These are phyloP conservation scores for Planoprotostelium fungivorum DNA, from an alignment of 78 protist species.

Conservation along the genomic window DNA sequence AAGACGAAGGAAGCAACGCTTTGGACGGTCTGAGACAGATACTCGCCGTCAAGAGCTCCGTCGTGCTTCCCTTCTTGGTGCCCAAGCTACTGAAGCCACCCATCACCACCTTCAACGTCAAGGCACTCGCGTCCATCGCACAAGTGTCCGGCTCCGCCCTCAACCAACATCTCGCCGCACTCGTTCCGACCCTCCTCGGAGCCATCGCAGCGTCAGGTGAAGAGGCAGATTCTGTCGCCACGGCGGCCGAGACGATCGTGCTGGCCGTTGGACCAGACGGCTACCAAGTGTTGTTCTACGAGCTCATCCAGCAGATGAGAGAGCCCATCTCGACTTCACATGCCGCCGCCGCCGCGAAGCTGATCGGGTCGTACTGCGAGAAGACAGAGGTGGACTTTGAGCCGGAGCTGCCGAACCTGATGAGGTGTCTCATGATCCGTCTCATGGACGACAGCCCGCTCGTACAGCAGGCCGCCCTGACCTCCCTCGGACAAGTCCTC, in stretches of 20 bases:
- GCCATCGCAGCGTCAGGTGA: constrained; percentile 29
- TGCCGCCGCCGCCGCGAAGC: constrained; percentile 22
- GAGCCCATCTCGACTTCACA: neutral
- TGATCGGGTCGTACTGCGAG: constrained; percentile 24
- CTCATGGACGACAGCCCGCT: constrained; percentile 26
- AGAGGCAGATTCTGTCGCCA: neutral
- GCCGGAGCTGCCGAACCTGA: constrained; percentile 15
- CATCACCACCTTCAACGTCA: constrained; percentile 47
- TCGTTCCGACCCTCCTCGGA: constrained; percentile 54
- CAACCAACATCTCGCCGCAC: constrained; percentile 36
- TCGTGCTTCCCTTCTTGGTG: constrained; percentile 71
- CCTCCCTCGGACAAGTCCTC: constrained; percentile 22
- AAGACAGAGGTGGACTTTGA: constrained; percentile 9
- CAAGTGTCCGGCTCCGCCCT: constrained; percentile 65
- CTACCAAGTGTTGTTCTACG: constrained; percentile 20
- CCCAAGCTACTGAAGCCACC: constrained; percentile 67
- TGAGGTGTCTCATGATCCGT: constrained; percentile 10
- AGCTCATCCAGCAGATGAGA: constrained; percentile 25
- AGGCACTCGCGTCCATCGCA: constrained; percentile 63
- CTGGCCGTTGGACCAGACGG: constrained; percentile 12
- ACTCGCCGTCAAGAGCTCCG: constrained; percentile 25
- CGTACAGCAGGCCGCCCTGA: constrained; percentile 37
- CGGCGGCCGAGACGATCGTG: constrained; percentile 15
- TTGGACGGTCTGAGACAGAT: constrained; percentile 77
- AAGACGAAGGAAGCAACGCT: constrained; percentile 8